A percentile compares a stretch with the other conserved stretches of the same genome.
Evolutionary conservation across 805 yeast species (phyloP).

Genomic region (Saccharomycopsis malanga): DNA sequence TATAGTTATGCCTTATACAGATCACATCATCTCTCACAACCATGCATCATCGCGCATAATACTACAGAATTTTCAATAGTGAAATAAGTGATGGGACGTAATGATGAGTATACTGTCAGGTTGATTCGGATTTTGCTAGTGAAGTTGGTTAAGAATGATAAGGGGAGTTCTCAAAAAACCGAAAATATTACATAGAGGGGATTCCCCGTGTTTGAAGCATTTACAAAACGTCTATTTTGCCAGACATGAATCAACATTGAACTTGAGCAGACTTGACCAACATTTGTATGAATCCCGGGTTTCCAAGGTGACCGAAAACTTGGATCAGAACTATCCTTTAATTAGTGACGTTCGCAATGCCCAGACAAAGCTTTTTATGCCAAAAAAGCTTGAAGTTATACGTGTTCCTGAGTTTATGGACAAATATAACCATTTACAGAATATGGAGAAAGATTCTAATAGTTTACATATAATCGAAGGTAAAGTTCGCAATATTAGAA

Average conservation of each 20-base stretch:
- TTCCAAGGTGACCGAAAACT: background rate
- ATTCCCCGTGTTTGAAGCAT: background rate
- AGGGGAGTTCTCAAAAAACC: background rate
- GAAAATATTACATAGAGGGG: background rate
- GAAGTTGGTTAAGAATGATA: background rate
- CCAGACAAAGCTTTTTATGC: background rate
- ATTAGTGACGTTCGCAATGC: conserved; percentile 4
- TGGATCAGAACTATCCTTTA: conserved; percentile 8
- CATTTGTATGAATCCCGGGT: conserved; percentile 2
- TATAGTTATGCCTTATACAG: background rate
- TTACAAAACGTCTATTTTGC: background rate
- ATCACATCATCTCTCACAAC: background rate
- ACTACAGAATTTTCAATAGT: background rate
- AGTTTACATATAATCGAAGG: conserved; percentile 38
- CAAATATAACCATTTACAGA: conserved; percentile 26
- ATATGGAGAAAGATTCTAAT: conserved; percentile 24
- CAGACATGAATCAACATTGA: background rate
- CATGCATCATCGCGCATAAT: background rate
- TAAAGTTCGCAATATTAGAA: conserved; percentile 48
- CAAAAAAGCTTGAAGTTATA: conserved; percentile 10
- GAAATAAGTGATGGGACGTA: background rate
- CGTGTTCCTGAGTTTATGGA: conserved; percentile 37
- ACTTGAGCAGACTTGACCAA: conserved; percentile 6
- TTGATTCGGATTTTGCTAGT: too few species aligned
- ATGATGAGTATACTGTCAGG: too few species aligned